Base-by-base conservation (phyloP, 768 basidiomycete genomes). In the Mycena filopes region DNA sequence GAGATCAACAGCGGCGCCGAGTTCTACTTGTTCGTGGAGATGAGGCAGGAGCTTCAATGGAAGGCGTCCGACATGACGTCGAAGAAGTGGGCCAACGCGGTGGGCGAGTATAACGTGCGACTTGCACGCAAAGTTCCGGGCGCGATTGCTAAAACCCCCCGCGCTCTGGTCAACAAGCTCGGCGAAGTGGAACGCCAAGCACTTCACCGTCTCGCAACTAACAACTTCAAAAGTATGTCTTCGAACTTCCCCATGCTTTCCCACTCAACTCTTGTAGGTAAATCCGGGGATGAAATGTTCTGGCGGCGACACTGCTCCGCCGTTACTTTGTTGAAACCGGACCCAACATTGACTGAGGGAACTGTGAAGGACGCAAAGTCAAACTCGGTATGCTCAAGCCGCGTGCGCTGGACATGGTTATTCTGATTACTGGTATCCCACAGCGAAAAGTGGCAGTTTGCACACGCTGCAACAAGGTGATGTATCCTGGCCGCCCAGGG, bases 11-110 rank as follows among this genome's bases (percentile, higher is more conserved):
- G 38, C 2, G 55, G 43, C 6, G 16, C 5, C 3, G 55, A 57
- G 20, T 57, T 57, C 55, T 57, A 21, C n/a, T 20, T 57, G 25
- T 57, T 57, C 43, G 33, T 57, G 26, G n/a, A 57, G 9, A 57
- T 57, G 55, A 12, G 55, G n/a, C 23, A 31, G 7, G 55, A 57
- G 38, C 15, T 57, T 1, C 8, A n/a, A 21, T 60, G 59, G 59
- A 60, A 60, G 12, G 13, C 59, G 1, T 60, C 48, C 9, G 49
- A 51, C 20, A 51, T 60, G 49, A 51, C 59, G 0, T 43, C 59
- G 10, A 60, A 10, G 21, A 60, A 43, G 21, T 60, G 59, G 59
- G 48, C 20, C 0, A 40, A 60, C 2, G 59, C 59, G 10, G 26
- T 23, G 5, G n/a, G 1, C 4, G 2, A 31, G 10, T 57, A 51